These are phyloP conservation scores for Neurospora sp. DNA, from an alignment of 495 filamentous ascomycete genomes.

Conservation along the genomic window DNA sequence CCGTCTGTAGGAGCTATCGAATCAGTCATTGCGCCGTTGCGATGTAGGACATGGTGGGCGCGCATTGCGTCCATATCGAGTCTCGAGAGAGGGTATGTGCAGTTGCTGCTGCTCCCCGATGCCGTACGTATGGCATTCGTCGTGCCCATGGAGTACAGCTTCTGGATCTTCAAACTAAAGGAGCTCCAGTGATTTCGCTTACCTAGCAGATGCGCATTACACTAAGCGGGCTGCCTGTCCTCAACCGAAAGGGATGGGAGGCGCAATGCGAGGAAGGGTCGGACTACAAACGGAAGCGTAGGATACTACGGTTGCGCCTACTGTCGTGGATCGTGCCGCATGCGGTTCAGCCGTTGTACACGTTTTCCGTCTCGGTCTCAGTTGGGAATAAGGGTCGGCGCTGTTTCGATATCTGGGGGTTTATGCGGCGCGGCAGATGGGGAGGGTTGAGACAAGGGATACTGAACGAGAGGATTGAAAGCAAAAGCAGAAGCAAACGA, in stretches of 20 bases:
- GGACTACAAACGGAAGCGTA: not conserved
- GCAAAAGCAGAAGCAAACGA: not conserved
- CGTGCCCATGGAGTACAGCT: not conserved
- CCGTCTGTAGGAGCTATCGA: not conserved
- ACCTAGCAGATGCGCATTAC: not conserved
- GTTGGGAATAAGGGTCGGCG: not conserved
- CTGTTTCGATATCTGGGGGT: not conserved
- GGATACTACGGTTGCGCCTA: not conserved
- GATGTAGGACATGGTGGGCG: not conserved
- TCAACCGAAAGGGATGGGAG: not conserved
- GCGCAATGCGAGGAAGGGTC: not conserved
- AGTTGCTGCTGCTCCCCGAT: not conserved
- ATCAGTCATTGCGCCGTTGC: not conserved
- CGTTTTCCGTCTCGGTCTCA: not conserved
- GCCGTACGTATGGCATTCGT: not conserved
- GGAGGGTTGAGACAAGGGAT: not conserved
- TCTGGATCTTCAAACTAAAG: not conserved
- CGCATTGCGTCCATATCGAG: not conserved
- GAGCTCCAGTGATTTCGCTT: not conserved
- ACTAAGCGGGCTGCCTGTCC: not conserved
- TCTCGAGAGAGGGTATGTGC: not conserved
- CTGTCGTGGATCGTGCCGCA: not conserved
- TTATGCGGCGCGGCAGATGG: not conserved
- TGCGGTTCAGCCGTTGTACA: not conserved
- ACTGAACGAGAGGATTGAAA: not conserved